Base-by-base conservation (phyloP, 805 yeast genomes). In the Jamesozyma lodderae region DNA sequence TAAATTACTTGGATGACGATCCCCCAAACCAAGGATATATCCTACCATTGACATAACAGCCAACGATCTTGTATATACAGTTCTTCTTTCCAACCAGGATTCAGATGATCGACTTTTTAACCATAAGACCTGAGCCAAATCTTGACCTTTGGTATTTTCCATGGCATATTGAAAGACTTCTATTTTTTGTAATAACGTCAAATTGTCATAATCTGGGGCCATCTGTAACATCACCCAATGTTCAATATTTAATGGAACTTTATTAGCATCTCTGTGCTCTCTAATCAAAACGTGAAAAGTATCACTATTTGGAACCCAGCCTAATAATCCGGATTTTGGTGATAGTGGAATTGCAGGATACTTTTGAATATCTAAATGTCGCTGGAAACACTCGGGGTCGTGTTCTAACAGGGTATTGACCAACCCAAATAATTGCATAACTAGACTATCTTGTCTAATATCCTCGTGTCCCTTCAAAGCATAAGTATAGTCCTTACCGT, bases 21-120 rank as follows among this genome's bases (percentile, higher is more conserved):
- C 98, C 41, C 98, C 98, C 16, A 90, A 69, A 15, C 98, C 98
- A 20, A 90, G 68, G 38, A 90, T 88, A 59, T 90, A 90, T 1
- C 98, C 98, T 33, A 83, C 95, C 95, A 90, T 92, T 0, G 96
- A 88, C 96, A 92, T 92, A 5, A 86, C 95, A 0, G 97, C 97
- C 46, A 90, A 69, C 0, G 97, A 90, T 39, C 97, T 70, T 0
- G 96, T 88, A 55, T 90, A 90, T 2, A 95, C 86, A 0, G 96
- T 88, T 56, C 98, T 77, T 51, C 98, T 75, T 55, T 90, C 97
- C 27, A 90, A 68, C 98, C 98, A 90, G 0, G 96, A 86, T 59
- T 90, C 98, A 0, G 96, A 86, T 0, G 96, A 85, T 47, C 90
- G 77, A 32, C 95, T 83, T 66, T 92, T 92, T 48, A 90, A 73